These are phyloP conservation scores for Lipomyces orientalis DNA, from an alignment of 805 yeast species.

Conservation along the genomic window DNA sequence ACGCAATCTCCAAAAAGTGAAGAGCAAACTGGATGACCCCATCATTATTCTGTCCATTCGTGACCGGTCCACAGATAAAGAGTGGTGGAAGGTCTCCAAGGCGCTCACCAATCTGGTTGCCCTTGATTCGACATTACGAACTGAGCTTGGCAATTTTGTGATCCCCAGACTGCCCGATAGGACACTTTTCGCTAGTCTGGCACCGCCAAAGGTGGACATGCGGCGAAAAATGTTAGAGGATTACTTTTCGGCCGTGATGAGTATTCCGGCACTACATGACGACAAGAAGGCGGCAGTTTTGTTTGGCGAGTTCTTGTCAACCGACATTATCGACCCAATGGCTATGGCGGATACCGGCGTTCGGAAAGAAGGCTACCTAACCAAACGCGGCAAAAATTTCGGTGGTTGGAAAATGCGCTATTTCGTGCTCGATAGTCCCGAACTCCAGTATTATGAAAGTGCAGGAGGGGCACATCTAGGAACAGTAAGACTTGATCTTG, in stretches of 20 bases:
- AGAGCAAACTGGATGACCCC: conserved; percentile 61
- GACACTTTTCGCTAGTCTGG: conserved; percentile 58
- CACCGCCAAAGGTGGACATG: conserved; percentile 69
- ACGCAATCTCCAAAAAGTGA: conserved; percentile 39
- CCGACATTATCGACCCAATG: conserved; percentile 66
- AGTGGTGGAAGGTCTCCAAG: conserved; percentile 77
- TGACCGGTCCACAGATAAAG: conserved; percentile 65
- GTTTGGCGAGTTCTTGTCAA: conserved; percentile 68
- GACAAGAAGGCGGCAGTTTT: conserved; percentile 51
- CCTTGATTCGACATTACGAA: conserved; percentile 65
- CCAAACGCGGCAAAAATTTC: conserved; percentile 68
- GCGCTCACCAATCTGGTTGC: conserved; percentile 62
- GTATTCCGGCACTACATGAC: conserved; percentile 63
- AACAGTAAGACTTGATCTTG: conserved; percentile 54
- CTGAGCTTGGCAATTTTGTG: conserved; percentile 51
- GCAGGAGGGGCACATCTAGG: conserved; percentile 64
- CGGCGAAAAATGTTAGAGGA: conserved; percentile 62
- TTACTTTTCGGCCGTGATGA: conserved; percentile 63
- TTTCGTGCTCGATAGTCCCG: conserved; percentile 68
- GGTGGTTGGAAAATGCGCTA: conserved; percentile 74
- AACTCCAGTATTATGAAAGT: conserved; percentile 60
- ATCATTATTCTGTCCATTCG: conserved; percentile 64
- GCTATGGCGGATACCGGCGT: conserved; percentile 52
- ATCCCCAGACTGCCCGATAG: conserved; percentile 71
- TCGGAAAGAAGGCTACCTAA: conserved; percentile 65